Conservation (phyloP, 441 rosid species). For the Adansonia gregorii region DNA sequence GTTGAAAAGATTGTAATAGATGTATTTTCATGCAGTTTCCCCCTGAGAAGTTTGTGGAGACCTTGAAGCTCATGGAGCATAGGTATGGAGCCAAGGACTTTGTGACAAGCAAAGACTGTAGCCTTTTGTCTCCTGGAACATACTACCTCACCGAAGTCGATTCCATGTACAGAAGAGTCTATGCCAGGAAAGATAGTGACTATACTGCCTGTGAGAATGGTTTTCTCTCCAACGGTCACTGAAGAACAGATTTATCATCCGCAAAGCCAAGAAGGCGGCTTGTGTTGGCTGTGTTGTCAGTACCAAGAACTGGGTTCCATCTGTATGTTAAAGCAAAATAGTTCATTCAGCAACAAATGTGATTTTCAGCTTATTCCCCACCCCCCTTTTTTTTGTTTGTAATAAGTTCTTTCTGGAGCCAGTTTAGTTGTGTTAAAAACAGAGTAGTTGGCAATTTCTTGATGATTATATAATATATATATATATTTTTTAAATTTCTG, state of each 20-base stretch:
- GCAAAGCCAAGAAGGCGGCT: background rate
- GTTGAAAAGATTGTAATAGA: constrained; percentile 10
- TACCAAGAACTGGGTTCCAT: constrained; percentile 22
- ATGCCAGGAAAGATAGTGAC: constrained; percentile 58
- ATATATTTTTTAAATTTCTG: background rate
- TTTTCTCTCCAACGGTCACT: constrained; percentile 69
- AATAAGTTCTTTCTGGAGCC: constrained; percentile 10
- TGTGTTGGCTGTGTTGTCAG: constrained; percentile 23
- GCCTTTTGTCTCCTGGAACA: constrained; percentile 82
- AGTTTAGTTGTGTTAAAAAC: background rate
- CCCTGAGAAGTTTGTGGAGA: constrained; percentile 86
- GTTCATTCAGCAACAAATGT: constrained; percentile 17
- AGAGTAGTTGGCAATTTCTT: background rate
- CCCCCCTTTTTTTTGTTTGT: background rate
- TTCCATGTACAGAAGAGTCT: constrained; percentile 84
- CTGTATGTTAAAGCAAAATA: constrained; percentile 28
- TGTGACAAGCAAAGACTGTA: constrained; percentile 82
- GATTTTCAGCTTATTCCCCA: constrained; percentile 23
- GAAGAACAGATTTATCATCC: constrained; percentile 22
- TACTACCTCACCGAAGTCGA: constrained; percentile 91
- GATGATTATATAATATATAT: background rate
- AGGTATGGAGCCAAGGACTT: constrained; percentile 93
- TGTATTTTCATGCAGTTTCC: constrained; percentile 50
- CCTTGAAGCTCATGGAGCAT: constrained; percentile 91
- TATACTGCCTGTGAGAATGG: constrained; percentile 43